Evolutionary conservation across 2,329 filamentous ascomycete genomes (phyloP).

Genomic region (Fusarium stilboides): DNA sequence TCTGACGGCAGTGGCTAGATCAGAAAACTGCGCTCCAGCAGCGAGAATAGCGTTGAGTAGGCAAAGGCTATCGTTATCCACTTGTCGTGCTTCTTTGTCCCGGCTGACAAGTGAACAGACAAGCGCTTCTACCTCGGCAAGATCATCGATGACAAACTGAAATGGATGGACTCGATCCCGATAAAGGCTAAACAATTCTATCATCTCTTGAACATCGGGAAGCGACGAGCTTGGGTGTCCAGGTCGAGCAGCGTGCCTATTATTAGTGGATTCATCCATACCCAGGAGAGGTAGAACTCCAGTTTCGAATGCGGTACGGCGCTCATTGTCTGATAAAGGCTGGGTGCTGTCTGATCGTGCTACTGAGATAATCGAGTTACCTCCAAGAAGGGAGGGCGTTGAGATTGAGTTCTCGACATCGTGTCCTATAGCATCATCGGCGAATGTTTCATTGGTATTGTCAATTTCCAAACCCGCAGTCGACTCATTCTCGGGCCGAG

Average conservation of each 20-base stretch:
- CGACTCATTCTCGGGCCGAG: neutral
- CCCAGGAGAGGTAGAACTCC: conserved; percentile 38
- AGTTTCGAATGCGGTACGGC: conserved; percentile 31
- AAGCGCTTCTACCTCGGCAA: conserved; percentile 25
- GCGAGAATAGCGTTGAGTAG: conserved; percentile 42
- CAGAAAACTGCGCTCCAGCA: conserved; percentile 41
- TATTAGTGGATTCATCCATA: neutral
- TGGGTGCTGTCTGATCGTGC: conserved; percentile 11
- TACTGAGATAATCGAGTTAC: conserved; percentile 37
- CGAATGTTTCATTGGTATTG: rapidly evolving
- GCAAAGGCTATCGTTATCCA: conserved; percentile 21
- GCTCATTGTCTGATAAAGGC: conserved; percentile 18
- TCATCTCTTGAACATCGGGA: conserved; percentile 25
- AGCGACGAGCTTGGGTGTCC: neutral
- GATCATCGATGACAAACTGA: conserved; percentile 28
- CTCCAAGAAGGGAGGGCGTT: conserved; percentile 25
- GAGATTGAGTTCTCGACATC: neutral
- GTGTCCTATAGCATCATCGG: rapidly evolving
- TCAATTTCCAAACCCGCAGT: rapidly evolving
- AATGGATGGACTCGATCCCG: conserved; percentile 32
- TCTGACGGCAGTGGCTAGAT: conserved; percentile 11
- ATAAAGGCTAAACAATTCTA: conserved; percentile 36
- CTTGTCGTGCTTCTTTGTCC: neutral
- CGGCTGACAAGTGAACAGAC: conserved; percentile 29
- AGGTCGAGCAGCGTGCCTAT: neutral